phyloP scores from a whole-genome alignment of 2,329 filamentous ascomycete genomes.

The Trichoderma sp. region DNA sequence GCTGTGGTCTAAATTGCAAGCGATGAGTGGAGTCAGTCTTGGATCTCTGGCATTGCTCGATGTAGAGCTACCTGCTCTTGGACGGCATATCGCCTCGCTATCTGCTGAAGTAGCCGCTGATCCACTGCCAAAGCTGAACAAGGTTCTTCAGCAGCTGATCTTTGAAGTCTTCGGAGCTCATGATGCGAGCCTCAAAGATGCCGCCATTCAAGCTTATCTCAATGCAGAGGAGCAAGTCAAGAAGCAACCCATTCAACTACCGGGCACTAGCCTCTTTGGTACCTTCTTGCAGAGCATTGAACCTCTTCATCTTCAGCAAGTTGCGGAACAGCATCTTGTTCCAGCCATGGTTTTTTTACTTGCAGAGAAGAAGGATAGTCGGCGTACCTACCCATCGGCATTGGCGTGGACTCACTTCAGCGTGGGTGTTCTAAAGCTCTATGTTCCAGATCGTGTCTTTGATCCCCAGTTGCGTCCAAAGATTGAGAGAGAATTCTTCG shows the following conservation, averaged over 20 bases:
- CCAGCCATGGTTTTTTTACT: slow-evolving; percentile 49
- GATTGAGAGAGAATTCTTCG: slow-evolving; percentile 63
- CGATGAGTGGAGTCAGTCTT: slow-evolving; percentile 55
- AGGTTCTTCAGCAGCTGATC: slow-evolving; percentile 51
- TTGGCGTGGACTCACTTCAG: slow-evolving; percentile 77
- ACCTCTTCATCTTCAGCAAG: slow-evolving; percentile 41
- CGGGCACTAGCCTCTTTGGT: slow-evolving; percentile 28
- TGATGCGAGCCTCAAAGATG: slow-evolving; percentile 36
- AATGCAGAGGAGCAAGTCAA: slow-evolving; percentile 30
- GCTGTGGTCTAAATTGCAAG: slow-evolving; percentile 58
- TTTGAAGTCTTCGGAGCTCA: slow-evolving; percentile 45
- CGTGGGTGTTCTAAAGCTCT: slow-evolving; percentile 72
- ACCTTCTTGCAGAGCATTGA: slow-evolving; percentile 33
- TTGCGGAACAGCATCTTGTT: slow-evolving; percentile 47
- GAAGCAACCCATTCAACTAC: neutral
- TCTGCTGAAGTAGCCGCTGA: slow-evolving; percentile 53
- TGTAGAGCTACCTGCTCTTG: slow-evolving; percentile 63
- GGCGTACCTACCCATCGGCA: slow-evolving; percentile 40
- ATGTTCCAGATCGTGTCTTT: slow-evolving; percentile 82
- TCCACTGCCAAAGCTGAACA: slow-evolving; percentile 51
- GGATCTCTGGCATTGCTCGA: slow-evolving; percentile 65
- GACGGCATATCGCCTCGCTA: slow-evolving; percentile 54
- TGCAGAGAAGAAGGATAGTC: slow-evolving; percentile 27
- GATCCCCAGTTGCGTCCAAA: slow-evolving; percentile 72
- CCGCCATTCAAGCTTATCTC: slow-evolving; percentile 34